These are phyloP conservation scores for Artemisia annua DNA, from an alignment of 129 eudicot species.

Conservation along the genomic window DNA sequence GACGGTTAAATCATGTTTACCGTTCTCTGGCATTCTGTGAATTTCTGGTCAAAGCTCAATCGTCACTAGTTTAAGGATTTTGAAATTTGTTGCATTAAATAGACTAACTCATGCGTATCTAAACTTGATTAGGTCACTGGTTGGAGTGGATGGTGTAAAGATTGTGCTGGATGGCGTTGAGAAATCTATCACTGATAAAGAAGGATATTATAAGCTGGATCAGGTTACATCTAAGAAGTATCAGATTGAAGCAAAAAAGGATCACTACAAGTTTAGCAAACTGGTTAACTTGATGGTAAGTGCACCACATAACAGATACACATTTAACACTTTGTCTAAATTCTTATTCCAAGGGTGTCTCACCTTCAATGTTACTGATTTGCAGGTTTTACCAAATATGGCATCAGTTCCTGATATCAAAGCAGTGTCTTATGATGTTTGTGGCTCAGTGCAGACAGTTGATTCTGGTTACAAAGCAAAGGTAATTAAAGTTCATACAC, in stretches of 20 bases:
- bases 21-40: slow-evolving; percentile 10
- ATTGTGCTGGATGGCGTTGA: slow-evolving; percentile 84
- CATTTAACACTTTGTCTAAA: background rate
- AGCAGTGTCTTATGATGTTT: too few relatives aligned
- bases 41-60: slow-evolving; percentile 1
- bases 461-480: too few relatives aligned
- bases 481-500: too few relatives aligned
- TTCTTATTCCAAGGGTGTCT: slow-evolving; percentile 3
- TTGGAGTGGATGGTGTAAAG: slow-evolving; percentile 82
- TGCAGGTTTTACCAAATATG: too few relatives aligned
- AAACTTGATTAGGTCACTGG: slow-evolving; percentile 77
- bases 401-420: too few relatives aligned
- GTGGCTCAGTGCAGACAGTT: too few relatives aligned
- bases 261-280: slow-evolving; percentile 83
- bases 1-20: too few relatives aligned
- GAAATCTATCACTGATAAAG: slow-evolving; percentile 80
- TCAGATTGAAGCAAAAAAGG: slow-evolving; percentile 81
- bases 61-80: slow-evolving; percentile 15
- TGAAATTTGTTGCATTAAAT: slow-evolving; percentile 10
- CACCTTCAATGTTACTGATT: too few relatives aligned
- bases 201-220: slow-evolving; percentile 95
- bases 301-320: slow-evolving; percentile 16
- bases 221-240: slow-evolving; percentile 95
- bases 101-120: slow-evolving; percentile 11
- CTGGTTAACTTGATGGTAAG: slow-evolving; percentile 76